Base-by-base conservation (phyloP, 768 basidiomycete species). In the Rhizopogon rudus region DNA sequence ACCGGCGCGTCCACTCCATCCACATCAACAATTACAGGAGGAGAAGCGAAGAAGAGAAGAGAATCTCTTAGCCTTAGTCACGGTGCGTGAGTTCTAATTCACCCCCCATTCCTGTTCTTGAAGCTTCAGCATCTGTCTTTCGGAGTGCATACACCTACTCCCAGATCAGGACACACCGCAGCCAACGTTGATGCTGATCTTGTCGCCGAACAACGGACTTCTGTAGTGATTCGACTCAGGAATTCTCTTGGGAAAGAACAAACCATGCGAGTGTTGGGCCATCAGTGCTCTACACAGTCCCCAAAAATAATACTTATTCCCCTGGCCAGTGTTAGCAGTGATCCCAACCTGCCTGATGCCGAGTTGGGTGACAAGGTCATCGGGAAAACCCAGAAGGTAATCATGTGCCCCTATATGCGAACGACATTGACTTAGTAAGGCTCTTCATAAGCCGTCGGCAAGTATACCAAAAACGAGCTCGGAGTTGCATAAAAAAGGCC, bases 261-360 rank as follows among this genome's bases (percentile, higher is more conserved):
- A 86, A 59, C 87, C 87, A 2, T 88, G 86, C 63, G 86, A 88
- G 60, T 91, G 87, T 62, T 91, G 88, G 83, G 70, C 82, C 3
- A 68, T 86, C 22, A 25, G 25, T 25, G 25, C 3, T 25, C 25
- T 25, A 25, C 25, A 4, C 25, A 25, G 25, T 25, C 25, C 25
- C 25, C 3, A 5, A 25, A 25, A 3, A 25, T 25, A 3, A 3
- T 25, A 20, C 20, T 20, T 20, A 25, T 25, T 5, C 25, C 25
- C 25, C 25, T 25, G 25, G 25, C 25, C 25, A 25, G 25, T 25
- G 25, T 4, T 3, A 25, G 25, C 4, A 25, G 25, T 25, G 25
- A 25, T 25, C n/a, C 53, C 31, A 40, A 53, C 44, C 37, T 62
- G 25, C 60, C 65, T 10, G 54, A 79, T 29, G 73, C 79, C 29